Evolutionary conservation across 345 rosid genomes (phyloP), one percentile per base, ranked within the genome.

Genomic region (Mallotus nudiflorus): DNA sequence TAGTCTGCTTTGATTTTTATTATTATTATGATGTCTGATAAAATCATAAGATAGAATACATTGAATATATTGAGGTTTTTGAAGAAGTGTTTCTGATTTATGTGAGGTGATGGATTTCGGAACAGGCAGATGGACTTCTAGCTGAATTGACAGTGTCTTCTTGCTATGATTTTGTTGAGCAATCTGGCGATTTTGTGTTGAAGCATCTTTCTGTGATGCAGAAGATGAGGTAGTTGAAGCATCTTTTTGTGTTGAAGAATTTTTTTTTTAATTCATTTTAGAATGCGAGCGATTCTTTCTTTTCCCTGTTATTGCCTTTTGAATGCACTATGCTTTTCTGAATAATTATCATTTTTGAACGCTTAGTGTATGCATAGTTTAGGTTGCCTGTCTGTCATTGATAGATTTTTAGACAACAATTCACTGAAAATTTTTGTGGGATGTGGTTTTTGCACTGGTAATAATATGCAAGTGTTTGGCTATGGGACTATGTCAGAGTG

Each of bases 51-150:
- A n/a, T n/a, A n/a, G n/a, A n/a, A n/a, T n/a, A n/a, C n/a, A n/a
- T n/a, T n/a, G n/a, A n/a, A n/a, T n/a, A n/a, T n/a, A n/a, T n/a
- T 42, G 50, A 64, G 54, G 67, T 46, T 63, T 42, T 75, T 50
- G 48, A 65, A 19, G 16, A 53, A 12, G 71, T 65, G 13, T 59
- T 12, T 55, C 45, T 59, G 37, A 40, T 45, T 69, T 69, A 24
- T 67, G 64, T 33, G 45, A 52, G 45, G 61, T 73, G 64, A 8
- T 42, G 46, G 4, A 42, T 42, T 42, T 42, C 19, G 77, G 64
- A 62, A 70, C 81, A 95, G 99, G 96, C 89, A 28, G 96, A 88
- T 62, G 97, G 98, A 59, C 93, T 92, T 44, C 77, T 90, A 49
- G 90, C 78, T 54, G 99, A 95, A 74, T 46, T 86, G 79, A 83